Evolutionary conservation across 306 rosid species (phyloP).

Genomic region (Acacia confusa): DNA sequence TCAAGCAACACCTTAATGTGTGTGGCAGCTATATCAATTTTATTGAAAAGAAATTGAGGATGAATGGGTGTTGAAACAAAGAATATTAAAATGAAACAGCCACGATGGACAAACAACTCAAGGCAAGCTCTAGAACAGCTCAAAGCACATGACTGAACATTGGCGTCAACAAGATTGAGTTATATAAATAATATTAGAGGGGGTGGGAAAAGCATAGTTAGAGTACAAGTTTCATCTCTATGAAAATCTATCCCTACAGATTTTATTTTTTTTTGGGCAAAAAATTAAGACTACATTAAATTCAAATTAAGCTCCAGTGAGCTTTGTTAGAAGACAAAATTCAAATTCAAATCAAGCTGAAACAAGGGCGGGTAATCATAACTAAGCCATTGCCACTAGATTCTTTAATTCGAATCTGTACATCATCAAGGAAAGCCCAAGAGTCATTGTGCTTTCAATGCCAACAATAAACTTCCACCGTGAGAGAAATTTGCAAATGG

Average conservation of each 20-base stretch:
- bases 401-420: background rate
- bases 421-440: background rate
- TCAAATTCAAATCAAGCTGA: background rate
- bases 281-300: background rate
- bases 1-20: background rate
- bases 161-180: background rate
- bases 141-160: conserved; percentile 17
- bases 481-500: conserved; percentile 12
- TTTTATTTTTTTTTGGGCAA: background rate
- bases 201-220: background rate
- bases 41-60: too few relatives aligned
- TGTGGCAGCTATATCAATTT: background rate
- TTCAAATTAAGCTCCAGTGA: conserved; percentile 11
- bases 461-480: conserved; percentile 11
- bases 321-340: conserved; percentile 14
- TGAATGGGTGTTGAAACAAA: background rate
- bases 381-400: background rate
- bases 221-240: background rate
- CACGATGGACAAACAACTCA: background rate
- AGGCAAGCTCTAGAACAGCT: background rate
- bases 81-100: background rate
- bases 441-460: conserved; percentile 7
- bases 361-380: conserved; percentile 12
- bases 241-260: conserved; percentile 9
- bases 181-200: background rate